Conservation (phyloP, 2,329 filamentous ascomycete species). For the Neofusicoccum umdonicola region DNA sequence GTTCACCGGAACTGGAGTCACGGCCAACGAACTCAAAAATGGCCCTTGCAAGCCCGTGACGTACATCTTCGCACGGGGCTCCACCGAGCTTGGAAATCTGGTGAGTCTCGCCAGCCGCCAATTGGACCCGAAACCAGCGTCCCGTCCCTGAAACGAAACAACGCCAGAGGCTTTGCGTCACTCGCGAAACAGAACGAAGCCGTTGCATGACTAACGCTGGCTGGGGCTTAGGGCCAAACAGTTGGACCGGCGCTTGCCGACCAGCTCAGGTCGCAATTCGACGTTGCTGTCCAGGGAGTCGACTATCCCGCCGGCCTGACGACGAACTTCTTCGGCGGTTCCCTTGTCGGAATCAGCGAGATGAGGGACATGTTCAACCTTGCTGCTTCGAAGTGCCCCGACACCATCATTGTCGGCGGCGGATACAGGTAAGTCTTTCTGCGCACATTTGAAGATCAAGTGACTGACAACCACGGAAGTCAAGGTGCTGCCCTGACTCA, state of each 20-base stretch:
- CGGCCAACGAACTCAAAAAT: background rate
- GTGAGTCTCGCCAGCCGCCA: constrained; percentile 14
- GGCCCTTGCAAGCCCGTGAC: constrained; percentile 27
- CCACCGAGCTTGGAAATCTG: constrained; percentile 29
- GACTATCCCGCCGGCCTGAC: constrained; percentile 37
- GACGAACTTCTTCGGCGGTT: constrained; percentile 37
- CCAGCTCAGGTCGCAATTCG: constrained; percentile 26
- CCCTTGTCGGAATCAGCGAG: constrained; percentile 31
- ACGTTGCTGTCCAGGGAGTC: constrained; percentile 33
- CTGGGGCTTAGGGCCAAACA: constrained; percentile 21
- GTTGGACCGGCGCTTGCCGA: constrained; percentile 25
- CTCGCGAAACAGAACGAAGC: too few species aligned
- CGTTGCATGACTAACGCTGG: background rate
- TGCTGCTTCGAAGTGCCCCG: constrained; percentile 38
- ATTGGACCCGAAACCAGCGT: background rate
- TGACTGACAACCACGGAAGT: constrained; percentile 21
- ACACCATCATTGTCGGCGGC: constrained; percentile 37
- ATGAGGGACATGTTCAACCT: constrained; percentile 36
- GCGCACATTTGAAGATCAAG: background rate
- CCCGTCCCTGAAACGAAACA: background rate
- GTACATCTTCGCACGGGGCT: constrained; percentile 30
- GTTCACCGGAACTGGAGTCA: background rate
- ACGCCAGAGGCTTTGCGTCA: too few species aligned
- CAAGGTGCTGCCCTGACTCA: constrained; percentile 42
- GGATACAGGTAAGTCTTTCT: constrained; percentile 40